A percentile compares a stretch with the other conserved stretches of the same genome.
Conservation (phyloP, 2,329 filamentous ascomycete genomes). For the Bipolaris zeicola region DNA sequence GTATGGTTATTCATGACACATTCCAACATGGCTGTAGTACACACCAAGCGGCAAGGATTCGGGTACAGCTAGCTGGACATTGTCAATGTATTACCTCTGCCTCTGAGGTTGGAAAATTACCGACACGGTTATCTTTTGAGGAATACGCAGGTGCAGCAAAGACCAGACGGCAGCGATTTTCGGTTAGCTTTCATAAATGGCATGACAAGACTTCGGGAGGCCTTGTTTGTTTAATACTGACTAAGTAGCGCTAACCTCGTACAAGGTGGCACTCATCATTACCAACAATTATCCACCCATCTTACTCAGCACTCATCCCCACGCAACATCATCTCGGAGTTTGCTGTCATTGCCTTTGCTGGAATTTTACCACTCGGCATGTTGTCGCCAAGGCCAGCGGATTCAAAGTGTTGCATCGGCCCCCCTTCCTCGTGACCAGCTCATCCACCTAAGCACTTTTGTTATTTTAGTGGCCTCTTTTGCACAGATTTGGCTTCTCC, state of each 20-base stretch:
- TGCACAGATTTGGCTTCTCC: neutral
- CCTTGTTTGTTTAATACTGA: constrained; percentile 12
- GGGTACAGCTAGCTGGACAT: neutral
- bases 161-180: neutral
- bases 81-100: neutral
- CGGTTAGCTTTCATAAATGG: constrained; percentile 1
- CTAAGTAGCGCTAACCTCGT: constrained; percentile 18
- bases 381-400: constrained; percentile 4
- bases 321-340: constrained; percentile 10
- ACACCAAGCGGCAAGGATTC: neutral
- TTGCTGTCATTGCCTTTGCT: constrained; percentile 8
- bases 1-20: neutral
- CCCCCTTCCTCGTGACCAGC: constrained; percentile 18
- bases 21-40: neutral
- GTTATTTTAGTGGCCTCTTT: neutral
- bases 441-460: constrained; percentile 11
- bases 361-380: constrained; percentile 5
- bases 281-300: constrained; percentile 23
- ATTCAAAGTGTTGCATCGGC: constrained; percentile 3
- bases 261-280: constrained; percentile 13
- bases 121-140: neutral
- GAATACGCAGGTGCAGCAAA: neutral
- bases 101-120: neutral
- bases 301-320: constrained; percentile 28
- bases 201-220: neutral